Percentiles rank a stretch among this genome's conserved stretches.
phyloP scores from a whole-genome alignment of 805 yeast genomes.

The Candida sakaeoensis region DNA sequence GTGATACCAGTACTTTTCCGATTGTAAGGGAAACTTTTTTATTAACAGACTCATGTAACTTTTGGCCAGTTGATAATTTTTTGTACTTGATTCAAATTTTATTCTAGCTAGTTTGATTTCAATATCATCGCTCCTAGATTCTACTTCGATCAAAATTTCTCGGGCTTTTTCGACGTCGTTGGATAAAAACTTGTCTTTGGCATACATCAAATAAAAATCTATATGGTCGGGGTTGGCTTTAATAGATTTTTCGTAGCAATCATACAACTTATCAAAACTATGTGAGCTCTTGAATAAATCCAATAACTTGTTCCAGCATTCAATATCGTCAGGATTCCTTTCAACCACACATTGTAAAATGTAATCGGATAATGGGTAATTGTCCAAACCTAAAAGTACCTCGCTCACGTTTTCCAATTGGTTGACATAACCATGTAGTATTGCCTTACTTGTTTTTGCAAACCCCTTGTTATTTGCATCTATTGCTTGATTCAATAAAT shows the following conservation, averaged over 20 bases:
- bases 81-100: slow-evolving; percentile 52
- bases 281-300: slow-evolving; percentile 21
- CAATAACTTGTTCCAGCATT: slow-evolving; percentile 49
- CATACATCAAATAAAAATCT: slow-evolving; percentile 61
- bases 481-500: slow-evolving; percentile 59
- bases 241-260: slow-evolving; percentile 53
- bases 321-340: slow-evolving; percentile 42
- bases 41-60: slow-evolving; percentile 21
- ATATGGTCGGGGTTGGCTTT: slow-evolving; percentile 45
- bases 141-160: slow-evolving; percentile 47
- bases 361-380: slow-evolving; percentile 38
- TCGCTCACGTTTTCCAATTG: slow-evolving; percentile 17
- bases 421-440: slow-evolving; percentile 42
- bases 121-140: slow-evolving; percentile 31
- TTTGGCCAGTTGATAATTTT: slow-evolving; percentile 39
- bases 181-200: slow-evolving; percentile 57
- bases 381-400: slow-evolving; percentile 29
- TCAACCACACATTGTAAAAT: slow-evolving; percentile 46
- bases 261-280: slow-evolving; percentile 15
- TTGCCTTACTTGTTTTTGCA: slow-evolving; percentile 47
- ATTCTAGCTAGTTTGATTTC: slow-evolving; percentile 72
- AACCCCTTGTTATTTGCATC: slow-evolving; percentile 39
- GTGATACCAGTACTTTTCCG: slow-evolving; percentile 60
- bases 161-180: slow-evolving; percentile 51
- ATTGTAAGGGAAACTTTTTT: slow-evolving; percentile 13